Evolutionary conservation across 257 asterid species (phyloP).

Genomic region (Petrea volubilis): DNA sequence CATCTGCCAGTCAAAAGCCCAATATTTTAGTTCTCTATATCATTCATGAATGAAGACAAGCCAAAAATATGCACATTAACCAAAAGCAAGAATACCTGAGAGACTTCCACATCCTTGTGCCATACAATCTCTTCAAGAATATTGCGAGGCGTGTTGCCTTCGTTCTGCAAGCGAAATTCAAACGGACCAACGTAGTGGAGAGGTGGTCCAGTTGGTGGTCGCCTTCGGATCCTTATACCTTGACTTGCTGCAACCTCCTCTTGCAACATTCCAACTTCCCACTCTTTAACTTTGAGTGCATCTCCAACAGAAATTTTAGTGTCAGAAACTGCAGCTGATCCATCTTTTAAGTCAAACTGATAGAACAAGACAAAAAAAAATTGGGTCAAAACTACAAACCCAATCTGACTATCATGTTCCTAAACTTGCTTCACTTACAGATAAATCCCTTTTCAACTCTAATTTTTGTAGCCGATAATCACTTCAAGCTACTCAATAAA

Average conservation of each 20-base stretch:
- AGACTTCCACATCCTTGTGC: slow-evolving; percentile 80
- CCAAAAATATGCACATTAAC: neutral
- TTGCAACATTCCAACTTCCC: slow-evolving; percentile 83
- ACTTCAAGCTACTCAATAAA: neutral
- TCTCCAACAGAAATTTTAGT: slow-evolving; percentile 51
- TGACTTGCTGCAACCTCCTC: slow-evolving; percentile 77
- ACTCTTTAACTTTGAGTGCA: slow-evolving; percentile 64
- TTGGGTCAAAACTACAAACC: slow-evolving; percentile 1
- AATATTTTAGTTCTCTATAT: neutral
- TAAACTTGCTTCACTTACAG: neutral
- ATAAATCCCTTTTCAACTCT: neutral
- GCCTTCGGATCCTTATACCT: slow-evolving; percentile 84
- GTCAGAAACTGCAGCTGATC: slow-evolving; percentile 33
- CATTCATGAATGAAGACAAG: slow-evolving; percentile 1
- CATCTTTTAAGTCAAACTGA: slow-evolving; percentile 53
- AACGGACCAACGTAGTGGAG: slow-evolving; percentile 83
- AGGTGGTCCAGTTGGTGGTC: slow-evolving; percentile 82
- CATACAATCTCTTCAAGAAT: slow-evolving; percentile 91
- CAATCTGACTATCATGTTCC: neutral
- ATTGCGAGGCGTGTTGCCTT: slow-evolving; percentile 64
- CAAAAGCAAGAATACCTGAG: slow-evolving; percentile 54
- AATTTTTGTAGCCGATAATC: neutral
- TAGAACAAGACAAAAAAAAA: neutral
- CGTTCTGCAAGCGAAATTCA: slow-evolving; percentile 62
- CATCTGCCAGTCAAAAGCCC: slow-evolving; percentile 47